phyloP scores from a whole-genome alignment of 108 stramenopile genomes.

The Skeletonema menzelii region DNA sequence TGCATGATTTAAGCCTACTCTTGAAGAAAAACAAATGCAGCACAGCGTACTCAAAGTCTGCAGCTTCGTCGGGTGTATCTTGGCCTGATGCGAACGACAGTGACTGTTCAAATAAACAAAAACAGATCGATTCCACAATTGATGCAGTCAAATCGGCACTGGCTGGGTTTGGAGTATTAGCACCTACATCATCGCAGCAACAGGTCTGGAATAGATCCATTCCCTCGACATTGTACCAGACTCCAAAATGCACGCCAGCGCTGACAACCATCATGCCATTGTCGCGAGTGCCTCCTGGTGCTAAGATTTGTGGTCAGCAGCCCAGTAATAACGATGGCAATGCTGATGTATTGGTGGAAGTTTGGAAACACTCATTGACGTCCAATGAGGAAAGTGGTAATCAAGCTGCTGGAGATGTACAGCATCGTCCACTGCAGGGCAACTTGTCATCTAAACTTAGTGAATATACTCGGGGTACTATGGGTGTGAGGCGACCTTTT shows the following conservation, averaged over 20 bases:
- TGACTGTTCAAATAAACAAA: background rate
- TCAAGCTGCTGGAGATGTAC: slow-evolving; percentile 2
- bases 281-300: slow-evolving; percentile 32
- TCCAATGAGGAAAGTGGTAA: background rate
- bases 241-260: slow-evolving; percentile 23
- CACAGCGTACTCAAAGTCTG: background rate
- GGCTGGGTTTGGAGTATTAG: slow-evolving; percentile 22
- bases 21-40: background rate
- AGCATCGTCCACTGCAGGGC: slow-evolving; percentile 55
- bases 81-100: background rate
- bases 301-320: slow-evolving; percentile 19
- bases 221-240: slow-evolving; percentile 25
- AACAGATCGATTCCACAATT: background rate
- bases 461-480: slow-evolving; percentile 75
- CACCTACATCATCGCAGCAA: background rate
- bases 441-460: slow-evolving; percentile 75
- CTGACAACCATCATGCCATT: slow-evolving; percentile 36
- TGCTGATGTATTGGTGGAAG: slow-evolving; percentile 36
- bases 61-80: background rate
- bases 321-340: background rate
- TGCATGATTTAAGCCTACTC: background rate
- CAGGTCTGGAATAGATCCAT: slow-evolving; percentile 20
- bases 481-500: slow-evolving; percentile 70
- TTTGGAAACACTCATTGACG: slow-evolving; percentile 36
- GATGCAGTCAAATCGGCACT: slow-evolving; percentile 22